A percentile compares a stretch with the other conserved stretches of the same genome.
phyloP scores from a whole-genome alignment of 2,329 filamentous ascomycete species.

The Neonectria coccinea region DNA sequence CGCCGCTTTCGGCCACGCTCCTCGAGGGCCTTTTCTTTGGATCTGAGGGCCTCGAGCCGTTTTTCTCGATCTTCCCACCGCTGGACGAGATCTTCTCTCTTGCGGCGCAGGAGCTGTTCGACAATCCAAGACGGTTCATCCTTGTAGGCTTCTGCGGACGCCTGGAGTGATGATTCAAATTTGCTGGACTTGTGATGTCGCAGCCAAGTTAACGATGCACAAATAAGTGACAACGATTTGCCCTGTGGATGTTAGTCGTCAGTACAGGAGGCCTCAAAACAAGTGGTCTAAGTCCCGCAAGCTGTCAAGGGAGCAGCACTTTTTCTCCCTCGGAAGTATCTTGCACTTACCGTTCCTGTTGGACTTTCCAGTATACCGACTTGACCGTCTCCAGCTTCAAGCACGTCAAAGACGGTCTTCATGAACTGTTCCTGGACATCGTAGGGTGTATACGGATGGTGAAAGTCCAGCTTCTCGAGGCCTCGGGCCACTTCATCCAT shows the following conservation, averaged over 20 bases:
- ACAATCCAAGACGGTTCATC: constrained; percentile 89
- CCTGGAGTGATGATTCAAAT: constrained; percentile 66
- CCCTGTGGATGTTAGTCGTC: constrained; percentile 63
- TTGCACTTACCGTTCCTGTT: constrained; percentile 74
- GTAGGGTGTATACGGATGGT: constrained; percentile 90
- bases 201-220: constrained; percentile 90
- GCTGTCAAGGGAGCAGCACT: not conserved
- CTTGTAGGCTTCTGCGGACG: constrained; percentile 58
- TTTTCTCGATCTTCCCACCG: constrained; percentile 79
- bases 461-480: constrained; percentile 69
- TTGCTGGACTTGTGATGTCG: constrained; percentile 77
- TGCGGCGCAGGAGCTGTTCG: constrained; percentile 78
- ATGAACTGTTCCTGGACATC: constrained; percentile 90
- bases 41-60: constrained; percentile 73
- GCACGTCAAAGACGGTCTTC: constrained; percentile 81
- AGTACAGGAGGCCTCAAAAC: too few species aligned
- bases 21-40: constrained; percentile 70
- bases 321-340: not conserved
- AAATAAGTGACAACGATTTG: constrained; percentile 93
- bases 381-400: constrained; percentile 77
- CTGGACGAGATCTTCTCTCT: constrained; percentile 72
- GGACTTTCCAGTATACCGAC: constrained; percentile 92
- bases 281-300: not conserved
- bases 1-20: constrained; percentile 61
- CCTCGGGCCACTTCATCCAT: constrained; percentile 35